Percentiles rank a stretch among this genome's conserved stretches.
phyloP scores from a whole-genome alignment of 164 flowering plant species.

The Santalum album region DNA sequence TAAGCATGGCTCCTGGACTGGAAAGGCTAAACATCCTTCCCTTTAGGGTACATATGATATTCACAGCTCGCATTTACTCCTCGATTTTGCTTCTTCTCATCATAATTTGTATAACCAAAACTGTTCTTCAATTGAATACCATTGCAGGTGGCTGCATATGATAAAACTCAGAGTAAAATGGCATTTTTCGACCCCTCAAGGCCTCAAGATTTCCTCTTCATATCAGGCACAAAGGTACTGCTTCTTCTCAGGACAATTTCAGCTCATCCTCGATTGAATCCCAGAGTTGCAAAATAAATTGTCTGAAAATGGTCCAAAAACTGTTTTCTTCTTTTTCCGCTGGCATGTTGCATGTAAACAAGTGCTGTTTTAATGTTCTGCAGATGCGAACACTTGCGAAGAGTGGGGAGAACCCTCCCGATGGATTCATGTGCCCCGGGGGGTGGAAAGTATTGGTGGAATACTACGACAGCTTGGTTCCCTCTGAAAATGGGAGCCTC shows the following conservation, averaged over 20 bases:
- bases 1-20: conserved; percentile 98
- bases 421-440: conserved; percentile 95
- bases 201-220: conserved; percentile 83
- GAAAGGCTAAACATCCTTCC: conserved; percentile 90
- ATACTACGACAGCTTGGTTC: conserved; percentile 65
- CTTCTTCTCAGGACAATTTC: not conserved
- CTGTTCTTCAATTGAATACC: no score
- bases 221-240: conserved; percentile 94
- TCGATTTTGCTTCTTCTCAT: not conserved
- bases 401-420: conserved; percentile 80
- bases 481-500: conserved; percentile 33
- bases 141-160: conserved; percentile 94
- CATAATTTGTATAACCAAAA: no score
- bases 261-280: not conserved
- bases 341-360: not conserved
- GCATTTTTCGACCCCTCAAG: conserved; percentile 96
- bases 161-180: conserved; percentile 75
- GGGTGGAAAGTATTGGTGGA: conserved; percentile 92
- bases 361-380: not conserved
- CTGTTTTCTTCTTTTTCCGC: not conserved
- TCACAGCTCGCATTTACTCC: no score
- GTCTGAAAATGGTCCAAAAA: not conserved
- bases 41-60: conserved; percentile 85
- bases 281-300: not conserved
- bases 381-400: conserved; percentile 93